phyloP scores from a whole-genome alignment of 176 grass and related monocot species.

The Luzula sylvatica region DNA sequence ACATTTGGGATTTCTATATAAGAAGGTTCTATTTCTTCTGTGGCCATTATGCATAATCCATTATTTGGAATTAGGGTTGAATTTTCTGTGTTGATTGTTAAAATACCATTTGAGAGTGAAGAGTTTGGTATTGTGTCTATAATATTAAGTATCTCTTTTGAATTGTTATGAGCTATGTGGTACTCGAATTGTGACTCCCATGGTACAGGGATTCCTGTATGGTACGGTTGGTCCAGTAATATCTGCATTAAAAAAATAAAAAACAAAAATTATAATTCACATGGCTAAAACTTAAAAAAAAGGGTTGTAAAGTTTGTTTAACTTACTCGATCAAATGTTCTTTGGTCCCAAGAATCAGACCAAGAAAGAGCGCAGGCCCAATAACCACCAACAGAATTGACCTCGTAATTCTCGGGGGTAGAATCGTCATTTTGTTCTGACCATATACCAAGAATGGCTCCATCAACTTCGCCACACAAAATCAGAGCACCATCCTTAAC shows the following conservation, averaged over 20 bases:
- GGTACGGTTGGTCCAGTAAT: slow-evolving; percentile 64
- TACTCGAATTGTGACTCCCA: slow-evolving; percentile 95
- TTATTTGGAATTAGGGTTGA: slow-evolving; percentile 35
- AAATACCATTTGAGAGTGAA: slow-evolving; percentile 52
- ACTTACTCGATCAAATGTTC: slow-evolving; percentile 88
- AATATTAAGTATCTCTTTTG: slow-evolving; percentile 36
- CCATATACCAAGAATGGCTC: slow-evolving; percentile 74
- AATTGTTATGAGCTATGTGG: slow-evolving; percentile 55
- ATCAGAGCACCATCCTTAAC: slow-evolving; percentile 24
- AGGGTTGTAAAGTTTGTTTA: slow-evolving; percentile 14
- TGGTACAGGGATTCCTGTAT: slow-evolving; percentile 37
- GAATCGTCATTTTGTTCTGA: no score
- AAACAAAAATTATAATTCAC: slow-evolving; percentile 18
- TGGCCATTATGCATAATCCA: slow-evolving; percentile 54
- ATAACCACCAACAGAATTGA: slow-evolving; percentile 42
- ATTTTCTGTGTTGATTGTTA: slow-evolving; percentile 53
- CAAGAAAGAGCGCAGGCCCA: slow-evolving; percentile 89
- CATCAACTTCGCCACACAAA: slow-evolving; percentile 87
- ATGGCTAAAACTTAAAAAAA: slow-evolving; percentile 22
- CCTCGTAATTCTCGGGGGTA: slow-evolving; percentile 31
- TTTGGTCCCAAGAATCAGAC: slow-evolving; percentile 83
- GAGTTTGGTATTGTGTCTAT: slow-evolving; percentile 48
- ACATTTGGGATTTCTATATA: slow-evolving; percentile 62
- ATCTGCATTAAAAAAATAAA: slow-evolving; percentile 48
- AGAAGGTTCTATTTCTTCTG: slow-evolving; percentile 60